Base-by-base conservation (phyloP, 2,329 filamentous ascomycete species). In the Epichloe gansuensis region DNA sequence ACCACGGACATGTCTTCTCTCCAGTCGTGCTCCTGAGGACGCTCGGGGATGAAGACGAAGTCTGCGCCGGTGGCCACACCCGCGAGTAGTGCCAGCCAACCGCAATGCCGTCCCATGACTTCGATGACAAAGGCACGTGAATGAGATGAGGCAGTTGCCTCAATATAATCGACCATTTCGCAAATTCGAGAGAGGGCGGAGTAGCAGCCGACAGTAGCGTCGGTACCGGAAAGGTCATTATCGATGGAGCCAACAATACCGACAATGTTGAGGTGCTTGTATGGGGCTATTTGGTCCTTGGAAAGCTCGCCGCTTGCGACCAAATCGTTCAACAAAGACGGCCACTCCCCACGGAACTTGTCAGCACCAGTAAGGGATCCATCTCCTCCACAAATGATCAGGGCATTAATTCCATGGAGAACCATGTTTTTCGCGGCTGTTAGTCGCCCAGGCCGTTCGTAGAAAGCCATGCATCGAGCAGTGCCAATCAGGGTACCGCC, bases 101-200 rank as follows among this genome's bases (percentile, higher is more conserved):
- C 93, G 67, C 93, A 98, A 71, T 98, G 91, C 54, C 93, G 80
- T 48, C 93, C 93, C 93, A 98, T 98, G 62, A 98, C 93, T 68
- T 96, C 93, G 56, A 98, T 87, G 53, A 98, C 90, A 68, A 98
- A 98, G 40, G 93, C 93, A 61, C 93, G 80, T 58, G 95, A 94
- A 69, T 98, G 93, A 31, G 90, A 96, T 39, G 84, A 85, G 50
- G 91, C 91, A 0, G 93, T 97, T 21, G 91, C 90, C 69, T 98
- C 91, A 60, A 98, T 95, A 64, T 89, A 91, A 72, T 98, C 93
- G 53, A 98, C 88, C 64, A 91, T 88, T 66, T 96, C 87, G 71
- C 91, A 97, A 60, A 98, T 95, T 54, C 91, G 84, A 47, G 86
- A 82, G 52, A 98, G 79, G 25, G 93, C 93, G 43, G 90, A 95